Percentiles rank a stretch among this genome's conserved stretches.
phyloP scores from a whole-genome alignment of 2,329 filamentous ascomycete species.

The Lasiodiplodia theobromae region DNA sequence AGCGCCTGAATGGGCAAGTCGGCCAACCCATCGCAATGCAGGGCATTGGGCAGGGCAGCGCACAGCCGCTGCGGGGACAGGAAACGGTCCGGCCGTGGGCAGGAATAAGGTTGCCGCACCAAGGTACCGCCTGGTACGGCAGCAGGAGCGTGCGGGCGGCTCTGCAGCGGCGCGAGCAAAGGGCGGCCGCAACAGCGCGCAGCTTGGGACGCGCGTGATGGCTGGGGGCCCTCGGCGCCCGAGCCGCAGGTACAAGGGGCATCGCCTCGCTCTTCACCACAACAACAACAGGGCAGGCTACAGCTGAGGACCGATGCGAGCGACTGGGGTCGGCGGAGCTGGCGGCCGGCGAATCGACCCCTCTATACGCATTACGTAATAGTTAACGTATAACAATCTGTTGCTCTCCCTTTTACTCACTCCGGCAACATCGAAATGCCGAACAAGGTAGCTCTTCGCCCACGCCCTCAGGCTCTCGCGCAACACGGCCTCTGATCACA shows the following conservation, averaged over 20 bases:
- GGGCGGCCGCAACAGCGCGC: background rate
- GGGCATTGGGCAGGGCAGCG: slow-evolving; percentile 10
- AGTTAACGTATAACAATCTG: slow-evolving; percentile 2
- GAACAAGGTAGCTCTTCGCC: slow-evolving; percentile 20
- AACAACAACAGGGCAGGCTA: slow-evolving; percentile 8
- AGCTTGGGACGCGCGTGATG: slow-evolving; percentile 10
- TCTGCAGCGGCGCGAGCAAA: background rate
- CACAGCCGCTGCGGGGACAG: slow-evolving; percentile 20
- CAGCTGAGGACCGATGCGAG: background rate
- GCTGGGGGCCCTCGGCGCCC: slow-evolving; percentile 17
- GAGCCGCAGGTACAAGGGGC: slow-evolving; percentile 15
- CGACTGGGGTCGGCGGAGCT: slow-evolving; percentile 1
- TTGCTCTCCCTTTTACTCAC: background rate
- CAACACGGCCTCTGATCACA: slow-evolving; percentile 21
- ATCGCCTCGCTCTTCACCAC: slow-evolving; percentile 19
- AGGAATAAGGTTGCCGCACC: slow-evolving; percentile 16
- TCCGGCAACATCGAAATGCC: slow-evolving; percentile 17
- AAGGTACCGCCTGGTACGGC: slow-evolving; percentile 5
- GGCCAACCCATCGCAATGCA: slow-evolving; percentile 8
- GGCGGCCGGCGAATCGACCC: slow-evolving; percentile 1
- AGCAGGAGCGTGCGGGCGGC: slow-evolving; percentile 1
- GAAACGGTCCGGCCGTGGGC: slow-evolving; percentile 21
- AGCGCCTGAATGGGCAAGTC: background rate
- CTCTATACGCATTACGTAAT: slow-evolving; percentile 2
- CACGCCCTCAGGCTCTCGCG: background rate